phyloP scores from a whole-genome alignment of 129 eudicot species.

The Saposhnikovia divaricata region DNA sequence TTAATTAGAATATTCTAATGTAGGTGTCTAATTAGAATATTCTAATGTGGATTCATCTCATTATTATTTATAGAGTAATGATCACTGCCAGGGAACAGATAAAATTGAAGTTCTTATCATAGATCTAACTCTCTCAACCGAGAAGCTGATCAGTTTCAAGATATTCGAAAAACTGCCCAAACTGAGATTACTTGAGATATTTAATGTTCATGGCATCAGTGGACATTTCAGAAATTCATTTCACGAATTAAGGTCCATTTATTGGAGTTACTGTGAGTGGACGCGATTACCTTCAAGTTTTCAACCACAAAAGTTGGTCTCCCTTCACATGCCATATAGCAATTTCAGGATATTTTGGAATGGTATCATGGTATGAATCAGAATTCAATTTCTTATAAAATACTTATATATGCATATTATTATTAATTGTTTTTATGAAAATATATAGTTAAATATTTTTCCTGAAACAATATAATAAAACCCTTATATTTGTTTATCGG shows the following conservation, averaged over 20 bases:
- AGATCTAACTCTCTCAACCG: neutral
- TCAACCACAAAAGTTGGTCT: neutral
- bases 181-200: neutral
- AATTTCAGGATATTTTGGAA: neutral
- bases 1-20: no score
- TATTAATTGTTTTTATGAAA: no score
- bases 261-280: neutral
- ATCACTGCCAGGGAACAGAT: neutral
- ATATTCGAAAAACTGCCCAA: slow-evolving; percentile 4
- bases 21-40: neutral
- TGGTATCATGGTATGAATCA: neutral
- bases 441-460: no score
- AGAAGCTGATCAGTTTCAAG: neutral
- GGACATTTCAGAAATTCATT: neutral
- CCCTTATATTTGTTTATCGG: no score
- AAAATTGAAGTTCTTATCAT: neutral
- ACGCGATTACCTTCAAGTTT: neutral
- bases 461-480: no score
- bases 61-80: neutral
- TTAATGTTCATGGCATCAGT: neutral
- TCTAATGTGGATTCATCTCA: neutral
- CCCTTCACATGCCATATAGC: neutral
- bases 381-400: no score
- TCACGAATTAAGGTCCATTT: neutral
- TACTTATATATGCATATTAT: no score